Evolutionary conservation across 768 basidiomycete species (phyloP).

Genomic region (Butyriboletus loyo): DNA sequence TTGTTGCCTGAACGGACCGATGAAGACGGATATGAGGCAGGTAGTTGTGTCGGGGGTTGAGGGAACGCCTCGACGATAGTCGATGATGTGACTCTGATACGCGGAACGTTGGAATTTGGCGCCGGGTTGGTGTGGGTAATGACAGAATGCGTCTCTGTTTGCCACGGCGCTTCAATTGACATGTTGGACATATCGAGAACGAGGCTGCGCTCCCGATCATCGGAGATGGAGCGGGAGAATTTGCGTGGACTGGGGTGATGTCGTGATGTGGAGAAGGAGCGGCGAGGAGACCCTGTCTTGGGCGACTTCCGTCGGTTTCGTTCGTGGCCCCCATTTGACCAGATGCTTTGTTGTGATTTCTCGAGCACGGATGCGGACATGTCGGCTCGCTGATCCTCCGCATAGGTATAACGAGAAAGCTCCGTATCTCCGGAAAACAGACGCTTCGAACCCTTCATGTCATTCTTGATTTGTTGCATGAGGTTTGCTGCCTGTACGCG

Average conservation of each 20-base stretch:
- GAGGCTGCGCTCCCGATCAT: conserved; percentile 42
- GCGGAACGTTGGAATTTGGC: conserved; percentile 18
- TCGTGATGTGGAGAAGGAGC: conserved; percentile 36
- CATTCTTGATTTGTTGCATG: conserved; percentile 83
- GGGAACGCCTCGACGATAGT: conserved; percentile 25
- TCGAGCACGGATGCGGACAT: conserved; percentile 9
- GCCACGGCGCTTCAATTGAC: conserved; percentile 40
- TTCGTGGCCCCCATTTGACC: conserved; percentile 33
- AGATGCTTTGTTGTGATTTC: conserved; percentile 22
- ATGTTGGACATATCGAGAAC: conserved; percentile 42
- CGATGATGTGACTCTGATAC: conserved; percentile 30
- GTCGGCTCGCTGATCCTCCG: conserved; percentile 17
- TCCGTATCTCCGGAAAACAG: conserved; percentile 69
- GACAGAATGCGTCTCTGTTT: conserved; percentile 21
- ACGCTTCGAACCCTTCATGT: conserved; percentile 67
- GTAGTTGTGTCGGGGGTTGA: conserved; percentile 32
- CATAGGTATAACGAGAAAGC: conserved; percentile 37
- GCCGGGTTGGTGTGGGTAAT: conserved; percentile 2
- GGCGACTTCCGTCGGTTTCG: conserved; percentile 19
- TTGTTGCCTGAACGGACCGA: conserved; percentile 51
- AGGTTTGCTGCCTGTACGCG: conserved; percentile 73
- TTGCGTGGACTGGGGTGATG: conserved; percentile 44
- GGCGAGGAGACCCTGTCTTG: conserved; percentile 29
- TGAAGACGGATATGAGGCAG: conserved; percentile 45
- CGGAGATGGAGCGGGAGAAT: conserved; percentile 36